Conservation (phyloP, 345 rosid genomes). For the Hibiscus syriacus region DNA sequence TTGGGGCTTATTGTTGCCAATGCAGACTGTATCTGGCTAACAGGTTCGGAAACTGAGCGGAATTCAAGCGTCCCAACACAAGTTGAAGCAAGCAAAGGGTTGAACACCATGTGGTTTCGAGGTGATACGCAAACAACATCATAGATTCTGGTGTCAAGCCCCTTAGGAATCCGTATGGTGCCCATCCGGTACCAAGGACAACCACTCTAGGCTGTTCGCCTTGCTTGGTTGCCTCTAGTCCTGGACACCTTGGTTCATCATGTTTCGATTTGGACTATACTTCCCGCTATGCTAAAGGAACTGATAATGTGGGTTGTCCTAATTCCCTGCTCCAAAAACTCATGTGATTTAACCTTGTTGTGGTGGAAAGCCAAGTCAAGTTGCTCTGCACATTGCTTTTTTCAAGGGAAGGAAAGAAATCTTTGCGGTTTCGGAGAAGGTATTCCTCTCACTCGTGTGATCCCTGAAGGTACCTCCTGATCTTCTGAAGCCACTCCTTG, state of each 20-base stretch:
- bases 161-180: slow-evolving; percentile 74
- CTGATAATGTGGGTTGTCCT: slow-evolving; percentile 31
- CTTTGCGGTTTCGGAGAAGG: slow-evolving; percentile 5
- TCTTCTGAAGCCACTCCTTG: slow-evolving; percentile 44
- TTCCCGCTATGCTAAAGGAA: slow-evolving; percentile 28
- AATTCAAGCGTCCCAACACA: slow-evolving; percentile 84
- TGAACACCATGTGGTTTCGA: slow-evolving; percentile 81
- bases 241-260: slow-evolving; percentile 34
- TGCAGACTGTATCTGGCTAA: slow-evolving; percentile 70
- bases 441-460: slow-evolving; percentile 14
- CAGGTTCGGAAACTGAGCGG: slow-evolving; percentile 85
- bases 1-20: slow-evolving; percentile 59
- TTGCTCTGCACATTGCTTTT: slow-evolving; percentile 14
- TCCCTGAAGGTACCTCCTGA: slow-evolving; percentile 25
- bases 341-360: slow-evolving; percentile 12
- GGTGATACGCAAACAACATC: slow-evolving; percentile 73
- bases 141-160: slow-evolving; percentile 43
- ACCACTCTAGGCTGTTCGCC: slow-evolving; percentile 68
- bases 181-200: slow-evolving; percentile 77
- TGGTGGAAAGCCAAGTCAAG: slow-evolving; percentile 15
- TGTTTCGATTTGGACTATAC: slow-evolving; percentile 28
- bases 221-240: slow-evolving; percentile 55
- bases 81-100: slow-evolving; percentile 74
- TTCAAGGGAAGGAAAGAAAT: slow-evolving; percentile 16
- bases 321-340: slow-evolving; percentile 42